These are phyloP conservation scores for Pythium aphanidermatum DNA, from an alignment of 352 stramenopile species.

Conservation along the genomic window DNA sequence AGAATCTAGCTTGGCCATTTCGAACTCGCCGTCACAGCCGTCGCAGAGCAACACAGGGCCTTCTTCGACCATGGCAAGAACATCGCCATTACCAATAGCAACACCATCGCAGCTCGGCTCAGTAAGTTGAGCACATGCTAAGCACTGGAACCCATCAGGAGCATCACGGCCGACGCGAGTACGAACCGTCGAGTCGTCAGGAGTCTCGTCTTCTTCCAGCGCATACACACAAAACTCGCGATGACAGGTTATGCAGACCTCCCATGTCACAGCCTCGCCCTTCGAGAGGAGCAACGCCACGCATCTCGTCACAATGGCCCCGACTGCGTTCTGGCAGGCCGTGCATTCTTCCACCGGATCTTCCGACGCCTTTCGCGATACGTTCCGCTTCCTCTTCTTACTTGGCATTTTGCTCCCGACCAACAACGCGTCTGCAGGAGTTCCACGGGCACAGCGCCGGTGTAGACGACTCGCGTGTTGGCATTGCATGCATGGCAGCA, in stretches of 20 bases:
- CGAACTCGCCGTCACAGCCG: slow-evolving; percentile 59
- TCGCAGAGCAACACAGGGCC: slow-evolving; percentile 54
- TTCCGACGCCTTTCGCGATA: not conserved
- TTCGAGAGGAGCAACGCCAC: slow-evolving; percentile 33
- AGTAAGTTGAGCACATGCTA: not conserved
- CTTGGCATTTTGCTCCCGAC: slow-evolving; percentile 1
- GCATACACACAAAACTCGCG: slow-evolving; percentile 16
- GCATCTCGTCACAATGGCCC: slow-evolving; percentile 28
- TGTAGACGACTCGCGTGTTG: slow-evolving; percentile 21
- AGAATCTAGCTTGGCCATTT: slow-evolving; percentile 40
- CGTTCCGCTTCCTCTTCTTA: slow-evolving; percentile 16
- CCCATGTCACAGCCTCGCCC: slow-evolving; percentile 8
- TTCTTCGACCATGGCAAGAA: slow-evolving; percentile 24
- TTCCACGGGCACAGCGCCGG: slow-evolving; percentile 21
- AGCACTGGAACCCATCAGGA: slow-evolving; percentile 10
- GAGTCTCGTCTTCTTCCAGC: slow-evolving; percentile 5
- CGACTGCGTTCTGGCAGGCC: not conserved
- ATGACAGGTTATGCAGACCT: slow-evolving; percentile 12
- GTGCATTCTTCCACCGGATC: not conserved
- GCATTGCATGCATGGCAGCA: slow-evolving; percentile 28
- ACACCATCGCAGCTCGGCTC: slow-evolving; percentile 11
- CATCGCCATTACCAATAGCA: slow-evolving; percentile 27
- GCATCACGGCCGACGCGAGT: slow-evolving; percentile 1
- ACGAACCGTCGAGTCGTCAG: slow-evolving; percentile 5
- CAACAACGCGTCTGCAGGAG: not conserved